These are phyloP conservation scores for Lobosporangium transversale DNA, from an alignment of 192 early-diverging fungal species.

Conservation along the genomic window DNA sequence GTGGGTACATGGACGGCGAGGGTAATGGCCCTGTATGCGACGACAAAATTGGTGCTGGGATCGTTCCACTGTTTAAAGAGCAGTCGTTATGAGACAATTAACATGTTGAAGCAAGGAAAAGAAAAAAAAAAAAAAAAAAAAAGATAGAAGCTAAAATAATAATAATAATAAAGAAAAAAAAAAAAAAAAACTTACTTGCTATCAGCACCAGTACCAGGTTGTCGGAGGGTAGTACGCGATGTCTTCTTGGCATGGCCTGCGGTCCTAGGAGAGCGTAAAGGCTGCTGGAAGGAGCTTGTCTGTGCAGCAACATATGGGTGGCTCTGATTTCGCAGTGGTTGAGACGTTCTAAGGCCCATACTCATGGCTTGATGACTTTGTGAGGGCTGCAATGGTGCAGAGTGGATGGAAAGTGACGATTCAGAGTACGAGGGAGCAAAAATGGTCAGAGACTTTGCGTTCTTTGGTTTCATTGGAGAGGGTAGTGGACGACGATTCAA, in stretches of 20 bases:
- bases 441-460: slow-evolving; percentile 60
- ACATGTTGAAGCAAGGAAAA: not conserved
- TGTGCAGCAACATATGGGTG: slow-evolving; percentile 42
- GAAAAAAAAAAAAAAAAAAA: slow-evolving; percentile 3
- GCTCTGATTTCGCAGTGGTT: slow-evolving; percentile 33
- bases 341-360: slow-evolving; percentile 42
- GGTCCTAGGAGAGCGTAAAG: slow-evolving; percentile 29
- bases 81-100: not conserved
- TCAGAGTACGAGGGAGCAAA: slow-evolving; percentile 61
- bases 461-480: slow-evolving; percentile 57
- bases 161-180: not conserved
- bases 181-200: slow-evolving; percentile 11
- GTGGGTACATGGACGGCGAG: slow-evolving; percentile 65
- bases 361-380: slow-evolving; percentile 52
- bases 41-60: slow-evolving; percentile 48
- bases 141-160: no score
- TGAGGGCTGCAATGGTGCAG: slow-evolving; percentile 60
- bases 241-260: slow-evolving; percentile 33
- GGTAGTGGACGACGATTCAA: slow-evolving; percentile 38
- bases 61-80: slow-evolving; percentile 21
- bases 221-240: slow-evolving; percentile 26
- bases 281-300: slow-evolving; percentile 32
- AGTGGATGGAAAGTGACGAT: slow-evolving; percentile 53
- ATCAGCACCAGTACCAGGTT: slow-evolving; percentile 14
- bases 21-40: slow-evolving; percentile 52